A percentile compares a stretch with the other conserved stretches of the same genome.
These are phyloP conservation scores for Septoria petroselini DNA, from an alignment of 2,329 filamentous ascomycete genomes.

Conservation along the genomic window DNA sequence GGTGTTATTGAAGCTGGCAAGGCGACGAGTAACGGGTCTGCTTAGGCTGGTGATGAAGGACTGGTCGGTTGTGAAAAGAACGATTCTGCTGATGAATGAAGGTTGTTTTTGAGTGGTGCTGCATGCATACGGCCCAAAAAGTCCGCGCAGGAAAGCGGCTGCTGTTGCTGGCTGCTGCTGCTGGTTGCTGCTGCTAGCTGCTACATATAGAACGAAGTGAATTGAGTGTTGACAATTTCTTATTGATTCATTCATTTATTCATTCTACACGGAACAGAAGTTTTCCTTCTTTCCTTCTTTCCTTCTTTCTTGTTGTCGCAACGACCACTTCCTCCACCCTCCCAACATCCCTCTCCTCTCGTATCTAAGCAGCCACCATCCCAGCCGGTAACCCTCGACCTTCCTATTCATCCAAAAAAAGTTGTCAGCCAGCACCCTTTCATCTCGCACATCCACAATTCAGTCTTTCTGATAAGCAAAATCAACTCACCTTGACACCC, in stretches of 20 bases:
- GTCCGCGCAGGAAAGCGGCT: too few species aligned
- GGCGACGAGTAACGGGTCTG: constrained; percentile 25
- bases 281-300: too few species aligned
- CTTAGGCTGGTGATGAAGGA: not conserved
- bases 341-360: not conserved
- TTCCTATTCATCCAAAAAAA: too few species aligned
- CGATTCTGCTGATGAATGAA: not conserved
- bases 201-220: constrained; percentile 3
- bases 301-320: too few species aligned
- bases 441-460: constrained; percentile 12
- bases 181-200: too few species aligned
- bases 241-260: too few species aligned
- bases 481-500: constrained; percentile 27
- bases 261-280: too few species aligned
- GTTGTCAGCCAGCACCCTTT: not conserved
- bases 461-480: too few species aligned
- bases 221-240: too few species aligned
- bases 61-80: too few species aligned
- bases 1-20: constrained; percentile 52
- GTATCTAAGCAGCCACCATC: not conserved
- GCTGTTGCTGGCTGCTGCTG: too few species aligned
- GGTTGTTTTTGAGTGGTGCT: constrained; percentile 9
- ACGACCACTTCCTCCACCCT: too few species aligned
- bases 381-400: constrained; percentile 4
- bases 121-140: constrained; percentile 9